These are phyloP conservation scores for Inonotus obliquus DNA, from an alignment of 1,284 basidiomycete genomes.

Conservation along the genomic window DNA sequence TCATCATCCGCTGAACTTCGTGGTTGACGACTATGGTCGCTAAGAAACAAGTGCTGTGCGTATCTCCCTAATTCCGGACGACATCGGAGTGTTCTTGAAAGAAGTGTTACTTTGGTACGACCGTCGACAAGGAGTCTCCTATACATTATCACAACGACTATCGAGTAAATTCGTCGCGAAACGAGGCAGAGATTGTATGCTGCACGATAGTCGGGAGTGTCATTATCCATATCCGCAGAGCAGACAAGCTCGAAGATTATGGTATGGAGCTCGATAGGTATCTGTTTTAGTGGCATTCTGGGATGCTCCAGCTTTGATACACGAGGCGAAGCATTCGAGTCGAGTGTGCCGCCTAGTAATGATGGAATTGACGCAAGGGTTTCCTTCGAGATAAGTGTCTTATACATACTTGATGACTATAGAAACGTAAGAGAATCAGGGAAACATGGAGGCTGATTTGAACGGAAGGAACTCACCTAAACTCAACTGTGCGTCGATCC, in stretches of 20 bases:
- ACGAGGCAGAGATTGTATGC: slow-evolving; percentile 11
- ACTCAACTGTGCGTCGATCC: background rate
- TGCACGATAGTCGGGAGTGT: background rate
- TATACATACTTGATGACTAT: background rate
- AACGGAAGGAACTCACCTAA: background rate
- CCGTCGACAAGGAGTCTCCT: slow-evolving; percentile 5
- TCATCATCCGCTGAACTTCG: slow-evolving; percentile 1
- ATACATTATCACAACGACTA: slow-evolving; percentile 6
- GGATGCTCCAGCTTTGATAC: background rate
- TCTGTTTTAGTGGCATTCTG: background rate
- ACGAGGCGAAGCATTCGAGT: background rate
- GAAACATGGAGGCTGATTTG: background rate
- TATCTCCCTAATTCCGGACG: slow-evolving; percentile 3
- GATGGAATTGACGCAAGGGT: no score
- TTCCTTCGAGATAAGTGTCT: background rate
- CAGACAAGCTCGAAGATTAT: slow-evolving; percentile 8
- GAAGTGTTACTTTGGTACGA: background rate
- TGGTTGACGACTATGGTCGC: background rate
- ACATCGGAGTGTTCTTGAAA: slow-evolving; percentile 9
- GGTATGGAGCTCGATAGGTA: slow-evolving; percentile 8
- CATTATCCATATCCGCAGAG: background rate
- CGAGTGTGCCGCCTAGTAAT: background rate
- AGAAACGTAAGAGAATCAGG: background rate
- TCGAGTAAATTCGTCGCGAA: slow-evolving; percentile 3
- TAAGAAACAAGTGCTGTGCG: slow-evolving; percentile 3